A percentile compares a stretch with the other conserved stretches of the same genome.
phyloP scores from a whole-genome alignment of 495 filamentous ascomycete species.

The Aspergillus nanangensis region DNA sequence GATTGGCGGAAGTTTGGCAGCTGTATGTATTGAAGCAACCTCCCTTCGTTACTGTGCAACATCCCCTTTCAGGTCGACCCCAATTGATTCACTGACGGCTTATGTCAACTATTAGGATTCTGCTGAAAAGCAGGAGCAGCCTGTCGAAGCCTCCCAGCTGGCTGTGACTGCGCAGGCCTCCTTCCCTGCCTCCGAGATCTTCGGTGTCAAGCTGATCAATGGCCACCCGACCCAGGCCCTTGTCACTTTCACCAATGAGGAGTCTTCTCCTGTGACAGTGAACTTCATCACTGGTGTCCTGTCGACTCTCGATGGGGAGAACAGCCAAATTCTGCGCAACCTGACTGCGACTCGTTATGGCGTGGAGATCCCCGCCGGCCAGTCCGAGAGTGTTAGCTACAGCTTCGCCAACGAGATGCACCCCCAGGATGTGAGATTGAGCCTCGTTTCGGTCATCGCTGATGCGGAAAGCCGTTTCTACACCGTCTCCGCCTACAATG shows the following conservation, averaged over 20 bases:
- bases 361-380: constrained; percentile 71
- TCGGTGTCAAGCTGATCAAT: constrained; percentile 94
- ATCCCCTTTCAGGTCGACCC: too few relatives aligned
- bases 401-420: constrained; percentile 87
- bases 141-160: constrained; percentile 51
- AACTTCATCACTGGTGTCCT: constrained; percentile 76
- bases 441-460: constrained; percentile 68
- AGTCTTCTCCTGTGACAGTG: constrained; percentile 70
- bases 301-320: constrained; percentile 53
- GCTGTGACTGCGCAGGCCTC: constrained; percentile 70
- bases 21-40: constrained; percentile 50
- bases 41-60: constrained; percentile 4
- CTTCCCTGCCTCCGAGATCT: constrained; percentile 87
- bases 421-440: constrained; percentile 80
- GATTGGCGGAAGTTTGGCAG: constrained; percentile 54
- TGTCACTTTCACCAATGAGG: constrained; percentile 78
- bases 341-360: constrained; percentile 72
- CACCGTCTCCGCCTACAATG: constrained; percentile 78
- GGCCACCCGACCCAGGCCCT: constrained; percentile 80
- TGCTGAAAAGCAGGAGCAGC: constrained; percentile 44
- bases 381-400: constrained; percentile 72
- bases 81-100: constrained; percentile 25
- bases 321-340: constrained; percentile 68
- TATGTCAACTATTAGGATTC: constrained; percentile 24
- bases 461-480: constrained; percentile 62